These are phyloP conservation scores for Clonostachys solani DNA, from an alignment of 2,329 filamentous ascomycete species.

Conservation along the genomic window DNA sequence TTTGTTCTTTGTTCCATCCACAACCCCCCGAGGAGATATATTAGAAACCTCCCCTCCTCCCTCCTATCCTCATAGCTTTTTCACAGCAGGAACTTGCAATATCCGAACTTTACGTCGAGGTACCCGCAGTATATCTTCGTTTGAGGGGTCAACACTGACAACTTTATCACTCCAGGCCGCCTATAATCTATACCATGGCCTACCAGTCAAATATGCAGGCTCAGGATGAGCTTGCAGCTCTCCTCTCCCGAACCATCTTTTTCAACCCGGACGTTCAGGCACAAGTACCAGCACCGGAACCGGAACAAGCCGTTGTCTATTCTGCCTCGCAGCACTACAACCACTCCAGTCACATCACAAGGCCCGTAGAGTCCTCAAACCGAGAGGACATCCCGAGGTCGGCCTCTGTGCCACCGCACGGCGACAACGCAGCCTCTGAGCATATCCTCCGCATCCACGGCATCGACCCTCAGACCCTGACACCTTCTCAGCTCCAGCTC, in stretches of 20 bases:
- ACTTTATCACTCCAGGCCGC: not conserved
- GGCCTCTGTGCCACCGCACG: slow-evolving; percentile 46
- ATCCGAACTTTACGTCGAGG: not conserved
- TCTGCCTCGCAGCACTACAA: slow-evolving; percentile 79
- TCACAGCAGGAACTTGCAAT: not conserved
- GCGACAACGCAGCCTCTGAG: slow-evolving; percentile 46
- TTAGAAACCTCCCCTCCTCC: not conserved
- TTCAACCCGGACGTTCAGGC: slow-evolving; percentile 41
- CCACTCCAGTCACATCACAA: slow-evolving; percentile 63
- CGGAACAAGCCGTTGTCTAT: slow-evolving; percentile 55
- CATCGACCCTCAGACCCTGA: slow-evolving; percentile 66
- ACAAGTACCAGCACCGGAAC: slow-evolving; percentile 21
- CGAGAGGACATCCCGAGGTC: slow-evolving; percentile 33
- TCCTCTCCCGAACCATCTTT: slow-evolving; percentile 74
- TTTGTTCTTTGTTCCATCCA: not conserved
- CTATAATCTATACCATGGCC: slow-evolving; percentile 27
- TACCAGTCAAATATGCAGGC: slow-evolving; percentile 49
- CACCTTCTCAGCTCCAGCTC: slow-evolving; percentile 70
- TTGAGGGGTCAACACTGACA: not conserved
- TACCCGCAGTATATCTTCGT: not conserved
- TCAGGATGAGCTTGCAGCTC: slow-evolving; percentile 76
- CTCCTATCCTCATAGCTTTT: not conserved
- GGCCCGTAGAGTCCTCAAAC: slow-evolving; percentile 21
- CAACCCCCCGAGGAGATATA: not conserved
- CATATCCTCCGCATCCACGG: slow-evolving; percentile 60